Evolutionary conservation across 805 yeast genomes (phyloP), one percentile per base, ranked within the genome.

Genomic region (Candida maris): DNA sequence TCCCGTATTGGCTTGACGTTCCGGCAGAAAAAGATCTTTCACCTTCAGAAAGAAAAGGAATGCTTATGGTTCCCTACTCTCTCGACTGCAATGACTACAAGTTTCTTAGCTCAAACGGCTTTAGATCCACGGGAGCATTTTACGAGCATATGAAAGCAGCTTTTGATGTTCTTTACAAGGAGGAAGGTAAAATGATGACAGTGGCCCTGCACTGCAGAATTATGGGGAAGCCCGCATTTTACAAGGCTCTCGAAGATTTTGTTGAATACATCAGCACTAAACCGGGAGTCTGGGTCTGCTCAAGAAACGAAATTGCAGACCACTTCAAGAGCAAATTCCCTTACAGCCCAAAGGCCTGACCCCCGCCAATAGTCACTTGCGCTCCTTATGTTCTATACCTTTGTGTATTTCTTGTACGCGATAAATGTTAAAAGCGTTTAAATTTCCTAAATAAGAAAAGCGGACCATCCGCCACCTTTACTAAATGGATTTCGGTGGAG

Each of bases 141-240:
- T 46, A 36, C 21, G 61, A 55, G 22, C 64, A 64, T 44, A 33
- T 62, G 31, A 56, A 52, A 30, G 54, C 57, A 30, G 62, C 67
- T 3, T 64, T 64, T 41, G 68, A 63, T 36, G 51, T 56, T 18
- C 48, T 62, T 14, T 62, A 62, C 42, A 54, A 50, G 8, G 67
- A 62, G 42, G 67, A 63, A 10, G 52, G 54, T n/a, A 59, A 63
- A 35, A 61, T 62, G 56, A 62, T 62, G 65, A 61, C 62, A 10
- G 52, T 62, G 19, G 64, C 65, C 4, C 39, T 62, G 35, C 67
- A 62, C 33, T 52, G 62, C 23, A 53, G 67, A 36, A 47, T 62
- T 27, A 53, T 60, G 32, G 66, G 62, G 13, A 61, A 61, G 37
- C 66, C 67, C 3, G 67, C 65, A 16, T 44, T 58, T 33, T 52